Evolutionary conservation across 2,329 filamentous ascomycete species (phyloP).

Genomic region (Drechslerella coelobrocha): DNA sequence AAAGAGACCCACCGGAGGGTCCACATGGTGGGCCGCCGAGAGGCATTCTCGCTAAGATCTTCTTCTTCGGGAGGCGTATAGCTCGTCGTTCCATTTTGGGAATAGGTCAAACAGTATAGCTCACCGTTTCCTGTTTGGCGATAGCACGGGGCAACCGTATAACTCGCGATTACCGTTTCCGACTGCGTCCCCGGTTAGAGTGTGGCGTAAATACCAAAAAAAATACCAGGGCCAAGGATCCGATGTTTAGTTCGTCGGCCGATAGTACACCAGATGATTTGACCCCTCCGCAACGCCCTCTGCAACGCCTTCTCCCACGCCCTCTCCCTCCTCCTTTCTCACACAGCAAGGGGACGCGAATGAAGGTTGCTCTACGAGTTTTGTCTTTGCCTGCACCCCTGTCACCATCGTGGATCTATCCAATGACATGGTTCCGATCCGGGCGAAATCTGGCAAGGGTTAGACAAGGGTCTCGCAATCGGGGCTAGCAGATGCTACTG

Average conservation of each 20-base stretch:
- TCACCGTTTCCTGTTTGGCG: conserved; percentile 12
- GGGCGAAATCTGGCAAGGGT: too few relatives aligned
- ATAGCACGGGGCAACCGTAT: too few relatives aligned
- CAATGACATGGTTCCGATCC: conserved; percentile 46
- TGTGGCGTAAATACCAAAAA: conserved; percentile 40
- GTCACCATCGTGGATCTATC: conserved; percentile 16
- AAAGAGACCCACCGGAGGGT: not conserved
- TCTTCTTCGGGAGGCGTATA: conserved; percentile 25
- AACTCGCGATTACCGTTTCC: not conserved
- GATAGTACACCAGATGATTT: not conserved
- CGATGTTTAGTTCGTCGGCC: conserved; percentile 6
- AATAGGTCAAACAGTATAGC: conserved; percentile 1
- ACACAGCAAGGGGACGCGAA: conserved; percentile 37
- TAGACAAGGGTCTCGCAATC: conserved; percentile 30
- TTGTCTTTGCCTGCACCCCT: conserved; percentile 22
- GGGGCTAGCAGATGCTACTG: conserved; percentile 27
- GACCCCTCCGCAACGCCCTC: not conserved
- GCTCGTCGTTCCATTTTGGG: conserved; percentile 17
- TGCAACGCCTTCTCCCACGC: not conserved
- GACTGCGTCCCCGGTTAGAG: conserved; percentile 15
- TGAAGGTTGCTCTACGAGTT: conserved; percentile 14
- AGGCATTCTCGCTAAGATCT: conserved; percentile 34
- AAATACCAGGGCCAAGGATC: conserved; percentile 19
- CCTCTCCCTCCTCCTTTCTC: conserved; percentile 2
- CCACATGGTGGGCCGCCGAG: conserved; percentile 14